Percentiles rank a stretch among this genome's conserved stretches.
phyloP scores from a whole-genome alignment of 768 basidiomycete genomes.

The Pleurotus salmoneostramineus region DNA sequence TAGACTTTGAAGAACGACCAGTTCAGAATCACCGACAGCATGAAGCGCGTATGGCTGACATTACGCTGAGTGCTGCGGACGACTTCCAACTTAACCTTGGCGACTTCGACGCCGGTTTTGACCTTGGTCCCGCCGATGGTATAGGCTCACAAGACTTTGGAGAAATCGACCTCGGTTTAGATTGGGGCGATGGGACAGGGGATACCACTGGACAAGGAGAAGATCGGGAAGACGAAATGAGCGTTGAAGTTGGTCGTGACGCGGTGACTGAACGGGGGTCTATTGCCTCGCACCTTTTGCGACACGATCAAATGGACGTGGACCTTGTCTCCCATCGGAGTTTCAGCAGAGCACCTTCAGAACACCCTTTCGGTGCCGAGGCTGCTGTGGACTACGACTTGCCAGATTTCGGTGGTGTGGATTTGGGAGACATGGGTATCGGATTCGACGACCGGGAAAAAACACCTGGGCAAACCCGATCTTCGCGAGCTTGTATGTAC shows the following conservation, averaged over 20 bases:
- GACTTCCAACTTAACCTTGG: slow-evolving; percentile 67
- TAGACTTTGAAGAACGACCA: slow-evolving; percentile 71
- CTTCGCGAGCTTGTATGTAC: slow-evolving; percentile 67
- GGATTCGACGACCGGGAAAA: slow-evolving; percentile 59
- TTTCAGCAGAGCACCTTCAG: slow-evolving; percentile 60
- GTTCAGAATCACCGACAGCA: slow-evolving; percentile 70
- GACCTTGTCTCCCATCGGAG: slow-evolving; percentile 59
- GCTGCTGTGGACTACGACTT: slow-evolving; percentile 37
- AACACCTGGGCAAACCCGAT: slow-evolving; percentile 57
- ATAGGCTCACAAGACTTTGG: slow-evolving; percentile 82
- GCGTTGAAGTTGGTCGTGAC: slow-evolving; percentile 70
- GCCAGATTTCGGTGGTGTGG: slow-evolving; percentile 57
- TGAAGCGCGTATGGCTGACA: slow-evolving; percentile 82
- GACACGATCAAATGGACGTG: slow-evolving; percentile 44
- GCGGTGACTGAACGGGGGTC: slow-evolving; percentile 52
- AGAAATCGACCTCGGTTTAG: slow-evolving; percentile 72
- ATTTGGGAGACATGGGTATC: slow-evolving; percentile 58
- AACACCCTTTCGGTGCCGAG: slow-evolving; percentile 61
- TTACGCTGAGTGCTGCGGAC: slow-evolving; percentile 78
- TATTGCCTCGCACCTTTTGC: slow-evolving; percentile 59
- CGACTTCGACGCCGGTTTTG: slow-evolving; percentile 55
- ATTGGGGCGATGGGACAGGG: slow-evolving; percentile 62
- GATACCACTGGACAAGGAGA: slow-evolving; percentile 20
- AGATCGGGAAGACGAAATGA: slow-evolving; percentile 39
- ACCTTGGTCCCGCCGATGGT: slow-evolving; percentile 74